Conservation (phyloP, 202 grass and related monocot species). For the Sporobolus alterniflorus region DNA sequence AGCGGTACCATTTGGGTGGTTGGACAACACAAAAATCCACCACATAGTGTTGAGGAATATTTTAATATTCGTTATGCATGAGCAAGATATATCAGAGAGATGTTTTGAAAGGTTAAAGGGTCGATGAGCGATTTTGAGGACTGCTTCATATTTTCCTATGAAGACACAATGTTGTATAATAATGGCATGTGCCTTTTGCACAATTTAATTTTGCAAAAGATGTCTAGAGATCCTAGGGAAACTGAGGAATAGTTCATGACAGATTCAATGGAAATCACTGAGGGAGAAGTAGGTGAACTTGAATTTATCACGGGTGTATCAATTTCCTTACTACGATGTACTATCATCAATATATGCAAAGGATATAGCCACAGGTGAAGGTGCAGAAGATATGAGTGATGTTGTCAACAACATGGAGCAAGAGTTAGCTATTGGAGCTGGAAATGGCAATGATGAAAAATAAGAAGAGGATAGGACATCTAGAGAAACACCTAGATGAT, state of each 20-base stretch:
- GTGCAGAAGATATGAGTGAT: not conserved
- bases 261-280: too few species aligned
- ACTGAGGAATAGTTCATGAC: not conserved
- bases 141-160: not conserved
- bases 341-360: not conserved
- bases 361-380: not conserved
- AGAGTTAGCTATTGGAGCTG: not conserved
- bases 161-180: not conserved
- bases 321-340: not conserved
- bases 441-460: too few species aligned
- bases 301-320: conserved; percentile 2
- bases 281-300: not conserved
- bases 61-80: not conserved
- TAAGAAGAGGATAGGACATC: too few species aligned
- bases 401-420: not conserved
- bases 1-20: not conserved
- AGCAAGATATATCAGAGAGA: conserved; percentile 10
- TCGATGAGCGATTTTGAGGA: not conserved
- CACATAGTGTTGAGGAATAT: not conserved
- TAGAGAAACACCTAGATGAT: too few species aligned
- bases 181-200: conserved; percentile 19
- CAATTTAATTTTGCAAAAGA: conserved; percentile 22
- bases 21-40: not conserved
- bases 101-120: conserved; percentile 2
- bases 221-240: not conserved